Evolutionary conservation across 495 filamentous ascomycete species (phyloP).

Genomic region (Sabuloglossum arenarium): DNA sequence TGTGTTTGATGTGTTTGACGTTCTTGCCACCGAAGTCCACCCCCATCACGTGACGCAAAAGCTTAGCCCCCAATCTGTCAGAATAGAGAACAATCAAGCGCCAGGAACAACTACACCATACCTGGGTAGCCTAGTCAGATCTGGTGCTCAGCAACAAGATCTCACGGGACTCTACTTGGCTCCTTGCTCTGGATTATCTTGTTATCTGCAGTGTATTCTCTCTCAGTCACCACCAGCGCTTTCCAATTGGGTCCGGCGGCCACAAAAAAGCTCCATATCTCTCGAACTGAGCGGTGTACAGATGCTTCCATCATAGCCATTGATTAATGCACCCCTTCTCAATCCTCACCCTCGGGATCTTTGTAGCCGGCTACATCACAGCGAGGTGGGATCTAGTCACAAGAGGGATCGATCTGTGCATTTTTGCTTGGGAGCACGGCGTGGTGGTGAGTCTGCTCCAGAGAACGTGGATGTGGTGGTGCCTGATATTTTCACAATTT

Average conservation of each 20-base stretch:
- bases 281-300: background rate
- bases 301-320: slow-evolving; percentile 6
- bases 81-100: background rate
- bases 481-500: slow-evolving; percentile 17
- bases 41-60: background rate
- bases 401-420: slow-evolving; percentile 80
- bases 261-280: background rate
- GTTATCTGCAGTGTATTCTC: background rate
- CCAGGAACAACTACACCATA: background rate
- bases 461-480: slow-evolving; percentile 13
- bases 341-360: slow-evolving; percentile 81
- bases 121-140: background rate
- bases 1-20: background rate
- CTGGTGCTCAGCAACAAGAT: background rate
- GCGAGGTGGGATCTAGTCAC: slow-evolving; percentile 96
- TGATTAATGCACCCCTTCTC: slow-evolving; percentile 93
- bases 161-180: background rate
- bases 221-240: background rate
- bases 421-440: slow-evolving; percentile 96
- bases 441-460: slow-evolving; percentile 57
- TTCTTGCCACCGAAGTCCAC: too few species aligned
- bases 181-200: background rate
- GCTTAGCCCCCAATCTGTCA: background rate
- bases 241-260: background rate
- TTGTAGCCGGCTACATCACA: slow-evolving; percentile 97